Conservation (phyloP, 352 stramenopile species). For the Globisporangium alternatum region DNA sequence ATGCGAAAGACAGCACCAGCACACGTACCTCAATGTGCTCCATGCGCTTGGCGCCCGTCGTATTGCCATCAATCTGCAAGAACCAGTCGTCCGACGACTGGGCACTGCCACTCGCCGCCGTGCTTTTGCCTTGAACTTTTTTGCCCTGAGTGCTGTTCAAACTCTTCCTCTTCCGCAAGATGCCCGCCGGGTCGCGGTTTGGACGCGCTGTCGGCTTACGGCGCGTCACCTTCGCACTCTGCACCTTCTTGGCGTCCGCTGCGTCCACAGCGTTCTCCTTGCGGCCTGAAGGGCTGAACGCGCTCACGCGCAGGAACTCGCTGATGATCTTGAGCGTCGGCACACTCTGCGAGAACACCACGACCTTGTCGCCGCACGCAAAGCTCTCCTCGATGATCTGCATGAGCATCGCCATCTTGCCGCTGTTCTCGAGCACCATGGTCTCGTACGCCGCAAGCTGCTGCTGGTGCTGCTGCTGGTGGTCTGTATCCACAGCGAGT, state of each 20-base stretch:
- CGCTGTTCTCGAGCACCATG: slow-evolving; percentile 63
- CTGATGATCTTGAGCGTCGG: slow-evolving; percentile 80
- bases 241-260: not conserved
- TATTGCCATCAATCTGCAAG: slow-evolving; percentile 79
- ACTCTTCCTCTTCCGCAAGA: slow-evolving; percentile 45
- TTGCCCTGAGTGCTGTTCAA: slow-evolving; percentile 14
- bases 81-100: slow-evolving; percentile 53
- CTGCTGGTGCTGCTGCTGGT: slow-evolving; percentile 4
- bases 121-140: not conserved
- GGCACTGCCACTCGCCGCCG: not conserved
- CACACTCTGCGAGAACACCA: slow-evolving; percentile 89
- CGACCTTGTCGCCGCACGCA: slow-evolving; percentile 72
- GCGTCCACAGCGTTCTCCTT: slow-evolving; percentile 21
- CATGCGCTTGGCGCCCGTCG: slow-evolving; percentile 72
- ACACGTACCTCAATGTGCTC: slow-evolving; percentile 76
- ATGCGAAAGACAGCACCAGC: not conserved
- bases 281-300: slow-evolving; percentile 42
- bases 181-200: slow-evolving; percentile 56
- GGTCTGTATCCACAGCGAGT: not conserved
- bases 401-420: slow-evolving; percentile 80
- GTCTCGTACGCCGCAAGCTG: slow-evolving; percentile 31
- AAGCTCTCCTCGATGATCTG: slow-evolving; percentile 74
- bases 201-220: slow-evolving; percentile 26
- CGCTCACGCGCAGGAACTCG: slow-evolving; percentile 56
- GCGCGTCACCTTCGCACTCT: slow-evolving; percentile 24